Evolutionary conservation across 2,329 filamentous ascomycete species (phyloP).

Genomic region (Fusarium lateritium): DNA sequence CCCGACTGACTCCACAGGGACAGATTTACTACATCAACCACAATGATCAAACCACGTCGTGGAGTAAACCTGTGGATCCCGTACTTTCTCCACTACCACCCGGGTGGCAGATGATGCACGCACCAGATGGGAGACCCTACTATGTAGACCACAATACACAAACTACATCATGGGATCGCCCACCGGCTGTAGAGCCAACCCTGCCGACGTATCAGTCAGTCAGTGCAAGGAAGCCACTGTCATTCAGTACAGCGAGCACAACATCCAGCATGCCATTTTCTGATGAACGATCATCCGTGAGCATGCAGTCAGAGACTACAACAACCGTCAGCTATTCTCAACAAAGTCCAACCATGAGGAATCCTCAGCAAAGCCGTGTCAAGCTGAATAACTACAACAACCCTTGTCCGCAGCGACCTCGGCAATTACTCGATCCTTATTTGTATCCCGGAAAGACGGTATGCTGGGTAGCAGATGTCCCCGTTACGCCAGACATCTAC

Average conservation of each 20-base stretch:
- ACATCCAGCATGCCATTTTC: neutral
- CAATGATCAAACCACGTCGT: neutral
- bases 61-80: neutral
- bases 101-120: neutral
- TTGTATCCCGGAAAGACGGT: too few species aligned
- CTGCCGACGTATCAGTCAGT: neutral
- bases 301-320: too few species aligned
- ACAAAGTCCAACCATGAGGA: too few species aligned
- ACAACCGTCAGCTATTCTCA: too few species aligned
- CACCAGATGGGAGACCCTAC: neutral
- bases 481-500: neutral
- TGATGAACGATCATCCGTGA: too few species aligned
- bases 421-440: too few species aligned
- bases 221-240: neutral
- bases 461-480: slow-evolving; percentile 1
- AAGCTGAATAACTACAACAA: too few species aligned
- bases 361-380: too few species aligned
- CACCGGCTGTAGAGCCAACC: neutral
- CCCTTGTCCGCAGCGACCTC: too few species aligned
- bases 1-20: neutral
- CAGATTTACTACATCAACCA: slow-evolving; percentile 6
- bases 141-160: slow-evolving; percentile 1
- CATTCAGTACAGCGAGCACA: neutral
- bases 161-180: neutral
- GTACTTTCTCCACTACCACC: neutral